Evolutionary conservation across 257 asterid genomes (phyloP).

Genomic region (Gynochthodes officinalis): DNA sequence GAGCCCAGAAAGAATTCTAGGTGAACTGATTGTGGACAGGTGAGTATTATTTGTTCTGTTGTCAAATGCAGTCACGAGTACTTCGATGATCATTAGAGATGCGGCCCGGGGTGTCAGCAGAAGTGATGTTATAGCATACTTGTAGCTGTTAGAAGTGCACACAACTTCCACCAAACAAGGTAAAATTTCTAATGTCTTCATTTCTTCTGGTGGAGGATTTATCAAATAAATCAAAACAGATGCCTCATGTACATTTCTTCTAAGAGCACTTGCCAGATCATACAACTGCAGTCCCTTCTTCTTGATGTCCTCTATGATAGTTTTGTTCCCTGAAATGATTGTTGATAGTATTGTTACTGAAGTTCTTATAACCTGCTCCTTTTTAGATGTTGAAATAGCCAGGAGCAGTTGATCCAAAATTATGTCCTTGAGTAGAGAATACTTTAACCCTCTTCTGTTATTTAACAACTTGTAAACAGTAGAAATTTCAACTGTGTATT

Average conservation of each 20-base stretch:
- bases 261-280: slow-evolving; percentile 79
- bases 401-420: slow-evolving; percentile 70
- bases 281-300: slow-evolving; percentile 64
- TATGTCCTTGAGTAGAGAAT: slow-evolving; percentile 71
- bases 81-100: slow-evolving; percentile 77
- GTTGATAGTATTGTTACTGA: slow-evolving; percentile 71
- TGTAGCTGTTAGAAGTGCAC: slow-evolving; percentile 55
- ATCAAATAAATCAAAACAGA: slow-evolving; percentile 67
- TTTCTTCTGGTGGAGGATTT: slow-evolving; percentile 79
- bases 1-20: slow-evolving; percentile 64
- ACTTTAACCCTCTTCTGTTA: slow-evolving; percentile 60
- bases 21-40: slow-evolving; percentile 69
- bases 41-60: slow-evolving; percentile 58
- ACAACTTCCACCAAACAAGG: slow-evolving; percentile 83
- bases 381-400: slow-evolving; percentile 70
- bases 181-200: slow-evolving; percentile 62
- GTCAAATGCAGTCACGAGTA: slow-evolving; percentile 68
- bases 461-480: slow-evolving; percentile 56
- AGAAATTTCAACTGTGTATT: slow-evolving; percentile 60
- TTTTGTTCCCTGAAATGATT: slow-evolving; percentile 51
- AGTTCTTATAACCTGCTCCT: slow-evolving; percentile 62
- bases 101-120: slow-evolving; percentile 74
- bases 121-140: slow-evolving; percentile 38
- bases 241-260: slow-evolving; percentile 76
- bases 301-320: slow-evolving; percentile 65